A percentile compares a stretch with the other conserved stretches of the same genome.
Conservation (phyloP, 495 filamentous ascomycete species). For the Trichoderma gamsii region DNA sequence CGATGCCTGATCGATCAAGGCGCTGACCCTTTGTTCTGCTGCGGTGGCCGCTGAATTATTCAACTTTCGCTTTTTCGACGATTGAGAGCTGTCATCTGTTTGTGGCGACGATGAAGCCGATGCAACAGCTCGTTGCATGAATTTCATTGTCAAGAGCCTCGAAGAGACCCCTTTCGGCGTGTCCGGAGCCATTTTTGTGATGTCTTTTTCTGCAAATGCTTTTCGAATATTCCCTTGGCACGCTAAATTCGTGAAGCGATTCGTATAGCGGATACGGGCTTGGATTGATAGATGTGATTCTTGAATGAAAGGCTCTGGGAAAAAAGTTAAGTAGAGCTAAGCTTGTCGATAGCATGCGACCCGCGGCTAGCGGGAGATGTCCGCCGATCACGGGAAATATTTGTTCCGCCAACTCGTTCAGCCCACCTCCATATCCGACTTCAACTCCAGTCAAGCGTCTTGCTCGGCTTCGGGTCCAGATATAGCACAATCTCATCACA, state of each 20-base stretch:
- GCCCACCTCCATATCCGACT: slow-evolving; percentile 1
- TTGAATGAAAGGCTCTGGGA: not conserved
- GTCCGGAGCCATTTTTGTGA: slow-evolving; percentile 22
- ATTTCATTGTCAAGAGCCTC: slow-evolving; percentile 92
- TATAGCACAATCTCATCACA: slow-evolving; percentile 32
- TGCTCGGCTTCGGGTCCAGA: slow-evolving; percentile 22
- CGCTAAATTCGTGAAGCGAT: not conserved
- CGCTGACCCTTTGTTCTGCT: slow-evolving; percentile 19
- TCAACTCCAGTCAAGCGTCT: slow-evolving; percentile 21
- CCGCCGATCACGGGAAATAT: not conserved
- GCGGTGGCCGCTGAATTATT: slow-evolving; percentile 16
- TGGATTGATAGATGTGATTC: not conserved
- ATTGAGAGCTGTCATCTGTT: slow-evolving; percentile 31
- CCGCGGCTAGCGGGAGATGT: not conserved
- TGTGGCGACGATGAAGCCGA: slow-evolving; percentile 40
- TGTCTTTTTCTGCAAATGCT: not conserved
- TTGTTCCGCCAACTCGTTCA: not conserved
- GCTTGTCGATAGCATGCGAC: slow-evolving; percentile 2
- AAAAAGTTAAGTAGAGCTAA: not conserved
- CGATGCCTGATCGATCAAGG: slow-evolving; percentile 39
- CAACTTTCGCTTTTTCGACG: slow-evolving; percentile 51
- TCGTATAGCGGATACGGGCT: not conserved
- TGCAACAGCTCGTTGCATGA: slow-evolving; percentile 90
- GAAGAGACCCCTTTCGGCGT: slow-evolving; percentile 76
- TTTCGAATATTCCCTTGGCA: not conserved